Percentiles rank a stretch among this genome's conserved stretches.
Evolutionary conservation across 768 basidiomycete genomes (phyloP).

Genomic region (Pulveroboletus sp.): DNA sequence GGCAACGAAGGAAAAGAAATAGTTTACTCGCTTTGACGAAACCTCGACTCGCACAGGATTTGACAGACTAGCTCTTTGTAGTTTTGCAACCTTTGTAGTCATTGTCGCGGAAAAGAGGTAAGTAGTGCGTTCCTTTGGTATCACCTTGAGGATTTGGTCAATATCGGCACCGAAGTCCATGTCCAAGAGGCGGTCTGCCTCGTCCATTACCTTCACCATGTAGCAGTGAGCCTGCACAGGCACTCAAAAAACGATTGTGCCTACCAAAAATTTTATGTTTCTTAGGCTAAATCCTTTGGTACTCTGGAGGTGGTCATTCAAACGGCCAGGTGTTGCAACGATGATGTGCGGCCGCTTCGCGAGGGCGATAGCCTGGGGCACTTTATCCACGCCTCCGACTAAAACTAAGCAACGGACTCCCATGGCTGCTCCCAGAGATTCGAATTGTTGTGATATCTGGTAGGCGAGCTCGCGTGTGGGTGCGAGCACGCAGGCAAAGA

Average conservation of each 20-base stretch:
- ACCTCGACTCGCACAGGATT: slow-evolving; percentile 96
- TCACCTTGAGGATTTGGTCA: slow-evolving; percentile 92
- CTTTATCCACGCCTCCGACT: slow-evolving; percentile 93
- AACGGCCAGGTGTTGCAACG: slow-evolving; percentile 90
- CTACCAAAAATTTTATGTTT: slow-evolving; percentile 79
- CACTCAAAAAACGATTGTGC: slow-evolving; percentile 21
- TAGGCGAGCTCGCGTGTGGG: slow-evolving; percentile 98
- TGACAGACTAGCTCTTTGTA: slow-evolving; percentile 88
- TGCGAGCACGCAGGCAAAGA: slow-evolving; percentile 90
- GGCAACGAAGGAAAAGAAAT: neutral
- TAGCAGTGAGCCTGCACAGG: neutral
- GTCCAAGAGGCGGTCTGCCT: slow-evolving; percentile 92
- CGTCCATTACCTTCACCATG: slow-evolving; percentile 78
- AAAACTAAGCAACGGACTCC: slow-evolving; percentile 88
- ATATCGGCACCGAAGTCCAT: slow-evolving; percentile 96
- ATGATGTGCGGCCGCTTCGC: slow-evolving; percentile 93
- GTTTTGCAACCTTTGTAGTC: slow-evolving; percentile 96
- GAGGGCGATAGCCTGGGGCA: slow-evolving; percentile 85
- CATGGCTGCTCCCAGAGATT: slow-evolving; percentile 85
- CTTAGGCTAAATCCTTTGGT: slow-evolving; percentile 95
- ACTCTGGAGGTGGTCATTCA: slow-evolving; percentile 92
- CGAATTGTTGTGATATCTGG: slow-evolving; percentile 97
- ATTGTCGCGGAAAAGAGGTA: slow-evolving; percentile 98
- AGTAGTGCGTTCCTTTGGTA: slow-evolving; percentile 91
- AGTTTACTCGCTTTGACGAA: slow-evolving; percentile 69